Base-by-base conservation (phyloP, 106 monocot genomes). In the Platanthera guangdongensis region DNA sequence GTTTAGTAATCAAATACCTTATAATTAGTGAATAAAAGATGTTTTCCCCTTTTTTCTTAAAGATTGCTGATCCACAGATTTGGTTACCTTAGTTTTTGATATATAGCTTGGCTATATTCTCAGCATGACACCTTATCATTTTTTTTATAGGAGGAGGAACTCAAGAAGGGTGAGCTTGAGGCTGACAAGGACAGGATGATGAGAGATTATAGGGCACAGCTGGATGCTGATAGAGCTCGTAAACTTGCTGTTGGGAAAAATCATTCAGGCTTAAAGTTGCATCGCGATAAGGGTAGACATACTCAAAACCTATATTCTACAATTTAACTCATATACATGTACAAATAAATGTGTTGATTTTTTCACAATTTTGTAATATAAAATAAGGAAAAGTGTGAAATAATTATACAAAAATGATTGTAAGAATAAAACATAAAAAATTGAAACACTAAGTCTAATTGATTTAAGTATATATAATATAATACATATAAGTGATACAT, bases 101-200 rank as follows among this genome's bases (percentile, higher is more conserved):
- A 1, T 9, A 19, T 6, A 19, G 21, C 5, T 7, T 21, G 19
- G 59, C 59, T 60, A 19, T 60, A 21, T 60, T 60, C n/a, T 60
- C 59, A 19, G 18, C 59, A 60, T 60, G 59, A 6, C 18, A 60
- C 18, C 5, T 21, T 21, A 22, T 60, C 6, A 19, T 60, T 60
- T 60, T 1, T 60, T 59, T 21, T 21, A 6, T 74, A 97, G 96
- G 96, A 97, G 67, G 96, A 93, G 75, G 96, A 93, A 78, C 73
- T 90, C n/a, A 97, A 86, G 71, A 93, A 80, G 51, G 91, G 91
- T 83, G 96, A 97, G 81, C 55, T 97, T 18, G 96, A 97, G 80
- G 96, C 96, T 9, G 96, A 93, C 54, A 97, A 97, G 76, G 93
- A 93, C 78, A 89, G 75, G 82, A 97, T 97, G 96, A 97, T 97